Evolutionary conservation across 768 basidiomycete species (phyloP).

Genomic region (Boletus eberwhitei): DNA sequence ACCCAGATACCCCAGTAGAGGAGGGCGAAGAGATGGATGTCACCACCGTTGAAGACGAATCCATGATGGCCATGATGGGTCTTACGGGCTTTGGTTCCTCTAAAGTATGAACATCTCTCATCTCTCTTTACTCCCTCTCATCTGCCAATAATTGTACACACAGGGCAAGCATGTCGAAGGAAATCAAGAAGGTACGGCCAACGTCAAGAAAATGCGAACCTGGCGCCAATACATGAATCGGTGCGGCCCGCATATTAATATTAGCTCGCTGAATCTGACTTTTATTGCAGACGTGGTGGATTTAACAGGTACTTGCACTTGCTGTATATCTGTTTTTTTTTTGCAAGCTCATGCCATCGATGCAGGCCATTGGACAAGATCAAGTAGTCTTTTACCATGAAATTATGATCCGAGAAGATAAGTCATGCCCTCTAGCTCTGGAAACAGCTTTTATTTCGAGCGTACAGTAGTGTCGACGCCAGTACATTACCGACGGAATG

Average conservation of each 20-base stretch:
- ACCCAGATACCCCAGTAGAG: conserved; percentile 46
- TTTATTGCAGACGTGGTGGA: conserved; percentile 62
- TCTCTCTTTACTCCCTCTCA: background rate
- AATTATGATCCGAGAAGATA: conserved; percentile 7
- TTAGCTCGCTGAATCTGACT: conserved; percentile 9
- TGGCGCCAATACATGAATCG: conserved; percentile 99
- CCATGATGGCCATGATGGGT: conserved; percentile 91
- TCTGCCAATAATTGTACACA: background rate
- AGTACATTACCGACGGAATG: background rate
- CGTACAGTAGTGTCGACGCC: background rate
- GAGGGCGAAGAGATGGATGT: conserved; percentile 49
- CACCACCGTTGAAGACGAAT: conserved; percentile 66
- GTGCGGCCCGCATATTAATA: conserved; percentile 33
- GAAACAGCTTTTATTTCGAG: conserved; percentile 10
- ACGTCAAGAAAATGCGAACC: conserved; percentile 79
- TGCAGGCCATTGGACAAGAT: conserved; percentile 90
- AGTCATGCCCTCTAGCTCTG: conserved; percentile 12
- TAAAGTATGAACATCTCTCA: conserved; percentile 51
- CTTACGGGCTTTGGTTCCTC: conserved; percentile 83
- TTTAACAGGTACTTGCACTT: conserved; percentile 64
- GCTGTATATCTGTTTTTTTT: background rate
- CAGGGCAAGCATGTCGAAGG: conserved; percentile 80
- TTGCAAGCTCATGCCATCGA: conserved; percentile 16
- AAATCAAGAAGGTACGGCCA: conserved; percentile 69
- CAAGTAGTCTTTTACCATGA: conserved; percentile 48